Base-by-base conservation (phyloP, 176 grass and related monocot species). In the Echinochloa phyllopogon region DNA sequence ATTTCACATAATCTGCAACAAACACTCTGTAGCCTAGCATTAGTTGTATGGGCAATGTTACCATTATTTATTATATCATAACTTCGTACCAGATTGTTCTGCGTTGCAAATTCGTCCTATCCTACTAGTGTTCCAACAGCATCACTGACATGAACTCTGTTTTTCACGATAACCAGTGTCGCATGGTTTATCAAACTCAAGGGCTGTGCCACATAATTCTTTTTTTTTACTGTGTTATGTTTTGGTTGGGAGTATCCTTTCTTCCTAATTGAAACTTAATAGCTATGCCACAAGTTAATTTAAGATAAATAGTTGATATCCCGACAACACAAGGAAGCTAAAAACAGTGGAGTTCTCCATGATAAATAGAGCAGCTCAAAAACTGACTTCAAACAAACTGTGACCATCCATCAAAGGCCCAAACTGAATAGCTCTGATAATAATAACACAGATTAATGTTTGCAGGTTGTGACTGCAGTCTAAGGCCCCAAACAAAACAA, bases 381-480 rank as follows among this genome's bases (percentile, higher is more conserved):
- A 81, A 73, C 48, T 65, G 80, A 73, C 5, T 72, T 65, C 20
- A 84, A 65, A 4, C 17, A 64, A 86, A 72, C 75, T 80, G 43
- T 85, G 58, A 59, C 56, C 25, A 27, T 55, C 56, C 45, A 86
- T 44, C 63, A 27, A 82, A 65, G 65, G 69, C 38, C 58, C 21
- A 73, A 86, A 86, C 49, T 77, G 25, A 77, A 64, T 49, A 85
- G 56, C 45, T 82, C 82, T 57, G 72, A 76, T 85, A 91, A 93
- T 75, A 27, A 86, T 93, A 78, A 97, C 81, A 75, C 76, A 86
- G 75, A 85, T 86, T 72, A 88, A 91, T 94, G 84, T 89, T 97
- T 98, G 90, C 95, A 97, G 95, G 95, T 94, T 88, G 43, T 90
- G 92, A 87, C 90, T 94, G 87, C 92, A 92, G 94, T 86, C 71